Percentiles rank a stretch among this genome's conserved stretches.
phyloP scores from a whole-genome alignment of 1,284 basidiomycete species.

The Leccinum pachyderme region DNA sequence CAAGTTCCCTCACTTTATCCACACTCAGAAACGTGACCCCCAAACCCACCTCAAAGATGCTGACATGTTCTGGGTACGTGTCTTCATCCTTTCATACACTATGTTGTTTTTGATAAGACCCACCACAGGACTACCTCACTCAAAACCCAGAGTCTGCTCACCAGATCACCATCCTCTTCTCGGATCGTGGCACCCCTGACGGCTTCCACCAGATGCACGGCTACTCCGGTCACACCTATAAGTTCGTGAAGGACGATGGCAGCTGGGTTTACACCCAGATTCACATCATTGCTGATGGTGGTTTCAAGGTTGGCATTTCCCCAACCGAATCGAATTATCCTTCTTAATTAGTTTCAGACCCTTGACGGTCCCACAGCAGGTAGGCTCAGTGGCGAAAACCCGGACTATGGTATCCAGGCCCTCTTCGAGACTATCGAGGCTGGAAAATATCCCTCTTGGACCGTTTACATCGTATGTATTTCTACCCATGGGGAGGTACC shows the following conservation, averaged over 20 bases:
- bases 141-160: constrained; percentile 92
- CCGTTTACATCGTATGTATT: constrained; percentile 62
- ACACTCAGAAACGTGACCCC: constrained; percentile 91
- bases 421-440: constrained; percentile 81
- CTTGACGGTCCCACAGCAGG: constrained; percentile 57
- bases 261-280: constrained; percentile 83
- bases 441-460: constrained; percentile 79
- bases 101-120: not conserved
- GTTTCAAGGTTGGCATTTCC: constrained; percentile 58
- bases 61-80: constrained; percentile 76
- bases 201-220: constrained; percentile 85
- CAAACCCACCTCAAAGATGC: constrained; percentile 85
- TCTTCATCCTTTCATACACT: not conserved
- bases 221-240: constrained; percentile 92
- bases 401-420: constrained; percentile 76
- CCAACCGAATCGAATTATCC: not conserved
- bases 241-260: constrained; percentile 81
- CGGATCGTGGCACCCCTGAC: constrained; percentile 88
- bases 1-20: constrained; percentile 92
- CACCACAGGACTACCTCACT: constrained; percentile 78
- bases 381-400: constrained; percentile 68
- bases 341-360: constrained; percentile 41
- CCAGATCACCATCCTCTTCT: constrained; percentile 87
- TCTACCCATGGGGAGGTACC: not conserved
- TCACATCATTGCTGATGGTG: constrained; percentile 74